Evolutionary conservation across 352 stramenopile species (phyloP).

Genomic region (Phytopythium vexans): DNA sequence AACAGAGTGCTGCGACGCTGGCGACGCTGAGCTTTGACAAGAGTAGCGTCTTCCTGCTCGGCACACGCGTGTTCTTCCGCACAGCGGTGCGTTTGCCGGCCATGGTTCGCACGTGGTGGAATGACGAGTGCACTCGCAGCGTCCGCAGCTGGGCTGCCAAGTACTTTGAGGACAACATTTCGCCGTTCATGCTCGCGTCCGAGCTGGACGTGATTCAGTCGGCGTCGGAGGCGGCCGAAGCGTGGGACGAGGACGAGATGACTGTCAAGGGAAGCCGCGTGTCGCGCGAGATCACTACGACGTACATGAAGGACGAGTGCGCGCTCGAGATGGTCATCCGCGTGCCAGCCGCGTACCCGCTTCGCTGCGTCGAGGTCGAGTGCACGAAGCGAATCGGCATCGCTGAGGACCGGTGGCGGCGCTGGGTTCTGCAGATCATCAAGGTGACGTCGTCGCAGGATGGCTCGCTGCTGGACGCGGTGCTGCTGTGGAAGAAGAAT

Average conservation of each 20-base stretch:
- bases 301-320: constrained; percentile 93
- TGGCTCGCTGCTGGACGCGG: constrained; percentile 87
- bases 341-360: constrained; percentile 85
- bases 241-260: constrained; percentile 81
- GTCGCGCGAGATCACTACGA: constrained; percentile 87
- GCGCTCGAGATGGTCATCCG: constrained; percentile 89
- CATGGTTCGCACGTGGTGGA: constrained; percentile 90
- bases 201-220: constrained; percentile 80
- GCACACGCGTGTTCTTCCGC: constrained; percentile 73
- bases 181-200: constrained; percentile 67
- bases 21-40: constrained; percentile 31
- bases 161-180: constrained; percentile 89
- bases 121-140: constrained; percentile 82
- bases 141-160: constrained; percentile 81
- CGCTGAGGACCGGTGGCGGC: constrained; percentile 87
- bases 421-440: constrained; percentile 93
- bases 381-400: constrained; percentile 91
- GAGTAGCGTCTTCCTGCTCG: constrained; percentile 43
- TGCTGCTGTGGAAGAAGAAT: constrained; percentile 92
- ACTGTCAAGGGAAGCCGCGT: constrained; percentile 84
- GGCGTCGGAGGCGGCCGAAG: constrained; percentile 38
- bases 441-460: constrained; percentile 86
- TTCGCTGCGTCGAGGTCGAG: constrained; percentile 89
- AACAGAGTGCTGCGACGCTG: constrained; percentile 6
- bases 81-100: constrained; percentile 79